phyloP scores from a whole-genome alignment of 305 asterid species.

The Solanum hybrid region DNA sequence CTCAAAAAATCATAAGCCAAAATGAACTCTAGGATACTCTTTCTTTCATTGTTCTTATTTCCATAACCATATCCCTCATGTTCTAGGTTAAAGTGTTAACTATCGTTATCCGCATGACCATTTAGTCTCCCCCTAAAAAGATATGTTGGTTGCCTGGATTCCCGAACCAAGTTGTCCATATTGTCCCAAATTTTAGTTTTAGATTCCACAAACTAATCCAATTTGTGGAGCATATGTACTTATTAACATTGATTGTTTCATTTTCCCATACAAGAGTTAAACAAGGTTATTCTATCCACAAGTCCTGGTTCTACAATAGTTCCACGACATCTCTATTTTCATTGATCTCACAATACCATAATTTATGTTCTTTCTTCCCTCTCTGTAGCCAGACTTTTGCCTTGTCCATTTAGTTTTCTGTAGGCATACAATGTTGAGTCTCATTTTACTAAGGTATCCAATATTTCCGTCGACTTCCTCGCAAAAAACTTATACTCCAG shows the following conservation, averaged over 20 bases:
- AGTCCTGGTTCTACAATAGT: background rate
- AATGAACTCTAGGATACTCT: background rate
- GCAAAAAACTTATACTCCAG: background rate
- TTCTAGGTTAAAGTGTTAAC: background rate
- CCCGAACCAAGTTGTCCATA: background rate
- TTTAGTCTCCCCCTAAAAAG: background rate
- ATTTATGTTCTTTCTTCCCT: background rate
- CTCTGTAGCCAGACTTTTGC: background rate
- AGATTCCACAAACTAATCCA: background rate
- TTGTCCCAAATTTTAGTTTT: background rate
- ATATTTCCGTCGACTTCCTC: background rate
- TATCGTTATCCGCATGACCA: background rate
- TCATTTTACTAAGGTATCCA: background rate
- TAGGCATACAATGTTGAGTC: background rate
- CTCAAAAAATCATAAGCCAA: background rate
- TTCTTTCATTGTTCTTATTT: background rate
- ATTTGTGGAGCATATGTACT: background rate
- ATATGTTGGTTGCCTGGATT: background rate
- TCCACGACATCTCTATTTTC: background rate
- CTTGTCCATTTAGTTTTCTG: background rate
- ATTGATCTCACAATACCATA: background rate
- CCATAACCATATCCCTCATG: background rate
- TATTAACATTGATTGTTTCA: background rate
- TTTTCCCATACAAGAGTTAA: background rate
- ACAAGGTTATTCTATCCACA: background rate